phyloP scores from a whole-genome alignment of 495 filamentous ascomycete species.

The Entonaema liquescens region DNA sequence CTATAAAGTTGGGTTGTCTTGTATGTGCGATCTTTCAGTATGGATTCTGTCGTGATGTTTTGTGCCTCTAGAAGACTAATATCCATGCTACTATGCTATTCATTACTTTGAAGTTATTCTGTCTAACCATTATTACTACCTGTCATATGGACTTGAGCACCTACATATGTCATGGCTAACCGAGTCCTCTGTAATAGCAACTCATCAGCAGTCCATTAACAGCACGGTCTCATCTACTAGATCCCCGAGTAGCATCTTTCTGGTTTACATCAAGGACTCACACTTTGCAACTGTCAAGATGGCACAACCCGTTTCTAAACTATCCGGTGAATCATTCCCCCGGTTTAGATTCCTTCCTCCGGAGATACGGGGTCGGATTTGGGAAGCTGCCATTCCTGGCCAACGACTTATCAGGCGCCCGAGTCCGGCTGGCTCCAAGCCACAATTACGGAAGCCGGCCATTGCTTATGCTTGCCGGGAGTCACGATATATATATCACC shows the following conservation, averaged over 20 bases:
- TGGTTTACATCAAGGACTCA: too few species aligned
- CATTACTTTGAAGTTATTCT: too few species aligned
- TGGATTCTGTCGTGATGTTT: too few species aligned
- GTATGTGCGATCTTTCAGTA: too few species aligned
- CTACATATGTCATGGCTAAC: neutral
- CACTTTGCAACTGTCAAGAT: neutral
- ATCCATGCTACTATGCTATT: too few species aligned
- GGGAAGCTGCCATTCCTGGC: constrained; percentile 49
- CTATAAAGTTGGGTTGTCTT: too few species aligned
- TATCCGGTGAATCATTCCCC: neutral
- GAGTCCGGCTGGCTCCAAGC: neutral
- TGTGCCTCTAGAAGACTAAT: too few species aligned
- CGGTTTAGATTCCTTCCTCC: constrained; percentile 54
- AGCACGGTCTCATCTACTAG: neutral
- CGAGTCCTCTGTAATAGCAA: neutral
- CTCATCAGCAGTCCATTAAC: neutral
- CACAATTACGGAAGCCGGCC: neutral
- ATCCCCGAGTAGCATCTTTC: too few species aligned
- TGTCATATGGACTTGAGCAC: too few species aligned
- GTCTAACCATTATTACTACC: too few species aligned
- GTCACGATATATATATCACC: neutral
- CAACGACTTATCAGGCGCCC: neutral
- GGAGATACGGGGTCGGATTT: constrained; percentile 59
- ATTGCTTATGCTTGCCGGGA: neutral
- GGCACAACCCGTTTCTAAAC: neutral